Conservation (phyloP, 306 rosid genomes). For the Begonia masoniana region DNA sequence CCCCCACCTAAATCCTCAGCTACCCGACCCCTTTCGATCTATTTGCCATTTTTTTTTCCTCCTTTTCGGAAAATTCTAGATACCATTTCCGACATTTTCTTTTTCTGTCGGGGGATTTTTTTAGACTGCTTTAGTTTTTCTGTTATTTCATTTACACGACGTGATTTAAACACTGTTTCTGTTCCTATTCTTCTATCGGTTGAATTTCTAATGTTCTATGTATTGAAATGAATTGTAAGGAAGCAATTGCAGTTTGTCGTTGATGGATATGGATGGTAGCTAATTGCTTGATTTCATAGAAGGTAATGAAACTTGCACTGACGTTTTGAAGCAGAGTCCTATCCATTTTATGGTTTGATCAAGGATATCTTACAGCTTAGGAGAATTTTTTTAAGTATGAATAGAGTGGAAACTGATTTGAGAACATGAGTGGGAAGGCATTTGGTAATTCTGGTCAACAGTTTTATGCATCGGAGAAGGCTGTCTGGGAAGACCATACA, state of each 20-base stretch:
- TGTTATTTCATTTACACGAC: neutral
- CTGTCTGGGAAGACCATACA: conserved; percentile 16
- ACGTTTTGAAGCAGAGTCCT: too few species aligned
- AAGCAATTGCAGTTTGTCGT: neutral
- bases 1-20: conserved; percentile 7
- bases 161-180: neutral
- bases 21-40: neutral
- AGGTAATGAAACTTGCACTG: conserved; percentile 2
- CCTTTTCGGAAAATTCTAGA: neutral
- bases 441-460: conserved; percentile 24
- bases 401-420: too few species aligned
- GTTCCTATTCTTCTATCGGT: neutral
- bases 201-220: neutral
- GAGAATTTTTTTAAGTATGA: too few species aligned
- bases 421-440: conserved; percentile 54
- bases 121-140: neutral
- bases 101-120: neutral
- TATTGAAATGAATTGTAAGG: neutral
- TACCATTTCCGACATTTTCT: neutral
- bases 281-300: conserved; percentile 1
- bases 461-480: conserved; percentile 13
- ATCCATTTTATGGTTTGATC: too few species aligned
- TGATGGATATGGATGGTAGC: too few species aligned
- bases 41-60: conserved; percentile 4
- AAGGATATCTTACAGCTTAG: too few species aligned